Percentiles rank a stretch among this genome's conserved stretches.
These are phyloP conservation scores for Picochlorum sp. DNA, from an alignment of 139 green algal species.

Conservation along the genomic window DNA sequence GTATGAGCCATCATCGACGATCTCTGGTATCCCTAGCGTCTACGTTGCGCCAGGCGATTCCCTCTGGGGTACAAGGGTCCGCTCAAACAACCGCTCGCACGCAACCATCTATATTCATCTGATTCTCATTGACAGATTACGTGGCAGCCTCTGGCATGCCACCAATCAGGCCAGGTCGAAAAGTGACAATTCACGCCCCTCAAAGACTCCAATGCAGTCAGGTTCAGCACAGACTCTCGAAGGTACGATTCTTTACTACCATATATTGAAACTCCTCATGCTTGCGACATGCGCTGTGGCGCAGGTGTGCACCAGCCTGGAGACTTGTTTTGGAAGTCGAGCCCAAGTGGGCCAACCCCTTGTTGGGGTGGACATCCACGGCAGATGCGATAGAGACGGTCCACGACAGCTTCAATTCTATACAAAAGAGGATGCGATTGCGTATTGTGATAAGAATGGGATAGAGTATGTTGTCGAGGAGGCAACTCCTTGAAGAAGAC, in stretches of 20 bases:
- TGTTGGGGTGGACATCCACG: conserved; percentile 97
- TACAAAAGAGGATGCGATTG: conserved; percentile 37
- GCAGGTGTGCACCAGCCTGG: conserved; percentile 51
- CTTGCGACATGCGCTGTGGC: neutral
- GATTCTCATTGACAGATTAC: neutral
- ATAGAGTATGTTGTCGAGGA: conserved; percentile 64
- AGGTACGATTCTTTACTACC: neutral
- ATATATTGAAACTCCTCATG: neutral
- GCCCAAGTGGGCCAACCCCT: conserved; percentile 85
- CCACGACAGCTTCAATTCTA: conserved; percentile 50
- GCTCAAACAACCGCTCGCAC: too few relatives aligned
- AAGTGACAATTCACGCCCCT: conserved; percentile 65
- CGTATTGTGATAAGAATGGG: conserved; percentile 63
- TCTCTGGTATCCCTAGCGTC: too few relatives aligned
- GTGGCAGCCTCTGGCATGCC: conserved; percentile 9
- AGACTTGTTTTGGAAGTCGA: conserved; percentile 62
- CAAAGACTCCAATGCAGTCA: conserved; percentile 55
- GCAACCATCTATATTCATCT: neutral
- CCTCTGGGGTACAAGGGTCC: too few relatives aligned
- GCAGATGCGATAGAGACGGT: conserved; percentile 78
- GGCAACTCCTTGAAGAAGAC: conserved; percentile 30
- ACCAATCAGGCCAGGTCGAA: conserved; percentile 3
- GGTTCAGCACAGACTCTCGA: conserved; percentile 48
- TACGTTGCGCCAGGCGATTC: too few relatives aligned
- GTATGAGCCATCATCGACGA: too few relatives aligned